phyloP scores from a whole-genome alignment of 1,284 basidiomycete genomes.

The Boletus albobrunnescens region DNA sequence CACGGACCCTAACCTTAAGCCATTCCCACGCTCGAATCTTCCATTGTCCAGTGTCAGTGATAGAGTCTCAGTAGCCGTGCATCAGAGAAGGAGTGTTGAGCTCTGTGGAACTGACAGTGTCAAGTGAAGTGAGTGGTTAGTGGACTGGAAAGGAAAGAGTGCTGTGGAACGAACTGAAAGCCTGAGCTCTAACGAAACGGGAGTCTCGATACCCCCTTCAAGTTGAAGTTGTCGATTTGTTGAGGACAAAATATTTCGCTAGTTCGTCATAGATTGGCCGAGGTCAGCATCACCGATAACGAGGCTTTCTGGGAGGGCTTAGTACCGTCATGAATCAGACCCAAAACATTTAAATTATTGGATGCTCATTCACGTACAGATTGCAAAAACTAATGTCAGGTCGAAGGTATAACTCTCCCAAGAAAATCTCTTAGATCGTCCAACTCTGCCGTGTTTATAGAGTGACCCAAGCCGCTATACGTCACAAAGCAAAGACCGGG shows the following conservation, averaged over 20 bases:
- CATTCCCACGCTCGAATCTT: constrained; percentile 30
- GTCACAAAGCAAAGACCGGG: constrained; percentile 5
- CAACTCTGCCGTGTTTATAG: neutral
- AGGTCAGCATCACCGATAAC: too few species aligned
- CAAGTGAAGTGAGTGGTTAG: neutral
- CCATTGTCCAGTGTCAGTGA: constrained; percentile 25
- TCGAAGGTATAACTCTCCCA: neutral
- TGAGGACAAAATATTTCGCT: constrained; percentile 13
- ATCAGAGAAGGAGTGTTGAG: neutral
- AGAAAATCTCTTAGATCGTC: neutral
- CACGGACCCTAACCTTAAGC: constrained; percentile 40
- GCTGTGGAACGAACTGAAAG: neutral
- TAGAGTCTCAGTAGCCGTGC: too few species aligned
- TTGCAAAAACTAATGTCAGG: neutral
- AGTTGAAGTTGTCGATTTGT: constrained; percentile 6
- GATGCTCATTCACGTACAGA: too few species aligned
- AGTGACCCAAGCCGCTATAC: constrained; percentile 1
- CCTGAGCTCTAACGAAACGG: constrained; percentile 6
- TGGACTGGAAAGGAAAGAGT: neutral
- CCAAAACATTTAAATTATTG: too few species aligned
- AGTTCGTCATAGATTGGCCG: too few species aligned
- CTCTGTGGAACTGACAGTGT: neutral
- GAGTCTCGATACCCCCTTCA: constrained; percentile 29
- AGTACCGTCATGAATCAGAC: too few species aligned
- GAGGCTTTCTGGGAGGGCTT: too few species aligned